phyloP scores from a whole-genome alignment of 225 moss, liverwort and hornwort genomes.

The Climacium dendroides region DNA sequence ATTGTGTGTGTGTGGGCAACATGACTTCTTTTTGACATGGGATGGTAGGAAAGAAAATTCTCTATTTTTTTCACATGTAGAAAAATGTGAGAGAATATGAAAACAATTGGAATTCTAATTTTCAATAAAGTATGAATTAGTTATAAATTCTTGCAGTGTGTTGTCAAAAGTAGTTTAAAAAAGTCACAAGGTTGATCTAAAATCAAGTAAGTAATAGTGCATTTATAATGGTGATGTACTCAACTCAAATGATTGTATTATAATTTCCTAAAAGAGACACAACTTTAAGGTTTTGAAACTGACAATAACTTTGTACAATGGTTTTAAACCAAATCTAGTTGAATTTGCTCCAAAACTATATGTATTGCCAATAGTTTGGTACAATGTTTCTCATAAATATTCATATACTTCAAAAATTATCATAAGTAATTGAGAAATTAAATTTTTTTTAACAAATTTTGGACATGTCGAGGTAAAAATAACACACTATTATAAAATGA shows the following conservation, averaged over 20 bases:
- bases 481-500: neutral
- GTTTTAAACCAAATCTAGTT: neutral
- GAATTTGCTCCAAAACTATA: neutral
- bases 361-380: neutral
- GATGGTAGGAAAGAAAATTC: too few species aligned
- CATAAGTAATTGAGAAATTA: too few species aligned
- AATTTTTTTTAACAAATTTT: neutral
- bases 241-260: too few species aligned
- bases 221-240: neutral
- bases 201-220: neutral
- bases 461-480: neutral
- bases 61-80: neutral
- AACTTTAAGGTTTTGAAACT: neutral
- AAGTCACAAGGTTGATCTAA: accelerated
- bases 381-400: accelerated
- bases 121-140: accelerated
- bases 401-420: neutral
- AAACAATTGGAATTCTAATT: neutral
- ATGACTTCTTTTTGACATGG: neutral
- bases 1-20: too few species aligned
- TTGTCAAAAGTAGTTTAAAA: neutral
- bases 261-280: neutral
- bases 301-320: accelerated
- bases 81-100: neutral
- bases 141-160: neutral